These are phyloP conservation scores for Holtermanniella nyarrowii DNA, from an alignment of 768 basidiomycete genomes.

Conservation along the genomic window DNA sequence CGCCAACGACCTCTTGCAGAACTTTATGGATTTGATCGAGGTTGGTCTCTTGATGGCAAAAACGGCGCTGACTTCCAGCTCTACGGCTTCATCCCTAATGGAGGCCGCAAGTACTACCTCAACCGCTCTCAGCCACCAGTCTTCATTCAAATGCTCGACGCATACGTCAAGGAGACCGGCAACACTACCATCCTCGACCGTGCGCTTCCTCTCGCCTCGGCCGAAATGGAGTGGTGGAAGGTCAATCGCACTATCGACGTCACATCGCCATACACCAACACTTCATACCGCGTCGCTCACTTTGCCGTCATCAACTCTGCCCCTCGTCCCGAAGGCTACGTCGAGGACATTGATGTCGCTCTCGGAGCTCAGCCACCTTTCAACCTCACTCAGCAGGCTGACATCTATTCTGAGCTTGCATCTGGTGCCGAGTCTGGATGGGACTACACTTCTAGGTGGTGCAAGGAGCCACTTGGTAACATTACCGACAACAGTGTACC, in stretches of 20 bases:
- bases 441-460: slow-evolving; percentile 42
- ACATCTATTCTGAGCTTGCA: slow-evolving; percentile 77
- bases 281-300: slow-evolving; percentile 56
- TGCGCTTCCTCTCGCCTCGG: slow-evolving; percentile 78
- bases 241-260: slow-evolving; percentile 53
- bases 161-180: slow-evolving; percentile 62
- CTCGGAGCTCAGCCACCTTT: slow-evolving; percentile 52
- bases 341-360: slow-evolving; percentile 65
- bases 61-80: slow-evolving; percentile 6
- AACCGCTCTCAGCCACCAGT: slow-evolving; percentile 87
- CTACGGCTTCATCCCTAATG: slow-evolving; percentile 89
- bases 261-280: slow-evolving; percentile 35
- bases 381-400: slow-evolving; percentile 52
- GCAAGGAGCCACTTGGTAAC: slow-evolving; percentile 44
- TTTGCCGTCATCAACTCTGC: slow-evolving; percentile 64
- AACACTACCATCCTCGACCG: slow-evolving; percentile 66
- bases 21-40: slow-evolving; percentile 90
- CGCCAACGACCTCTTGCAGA: slow-evolving; percentile 68
- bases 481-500: slow-evolving; percentile 48
- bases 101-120: slow-evolving; percentile 78
- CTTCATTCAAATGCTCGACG: slow-evolving; percentile 82
- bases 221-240: slow-evolving; percentile 74
- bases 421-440: slow-evolving; percentile 68
- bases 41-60: slow-evolving; percentile 8
- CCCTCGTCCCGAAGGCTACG: slow-evolving; percentile 66